Conservation (phyloP, 352 stramenopile species). For the Thalassiosira sp. region DNA sequence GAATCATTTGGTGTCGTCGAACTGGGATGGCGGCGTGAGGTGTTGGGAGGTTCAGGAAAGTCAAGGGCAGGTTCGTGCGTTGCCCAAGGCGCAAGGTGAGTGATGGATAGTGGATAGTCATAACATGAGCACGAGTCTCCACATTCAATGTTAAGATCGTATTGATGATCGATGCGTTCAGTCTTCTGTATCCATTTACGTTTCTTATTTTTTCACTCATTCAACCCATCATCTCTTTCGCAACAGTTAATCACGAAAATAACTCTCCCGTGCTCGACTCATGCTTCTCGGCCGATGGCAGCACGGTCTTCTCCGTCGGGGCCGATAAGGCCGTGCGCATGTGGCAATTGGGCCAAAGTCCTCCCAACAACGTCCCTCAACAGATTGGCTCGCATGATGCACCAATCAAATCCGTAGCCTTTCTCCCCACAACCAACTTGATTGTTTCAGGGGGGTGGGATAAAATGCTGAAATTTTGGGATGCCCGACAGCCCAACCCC, state of each 20-base stretch:
- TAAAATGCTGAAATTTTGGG: slow-evolving; percentile 94
- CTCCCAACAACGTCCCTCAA: slow-evolving; percentile 63
- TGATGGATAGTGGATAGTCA: too few species aligned
- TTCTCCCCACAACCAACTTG: slow-evolving; percentile 86
- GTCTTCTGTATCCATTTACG: too few species aligned
- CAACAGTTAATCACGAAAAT: slow-evolving; percentile 85
- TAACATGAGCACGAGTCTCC: too few species aligned
- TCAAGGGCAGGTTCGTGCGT: slow-evolving; percentile 61
- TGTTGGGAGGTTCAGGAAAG: slow-evolving; percentile 81
- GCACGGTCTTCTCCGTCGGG: slow-evolving; percentile 90
- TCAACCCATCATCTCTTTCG: slow-evolving; percentile 1
- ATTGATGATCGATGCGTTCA: too few species aligned
- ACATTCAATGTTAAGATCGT: too few species aligned
- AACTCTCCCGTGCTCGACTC: slow-evolving; percentile 90
- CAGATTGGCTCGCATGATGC: slow-evolving; percentile 88
- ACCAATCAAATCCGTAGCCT: slow-evolving; percentile 88
- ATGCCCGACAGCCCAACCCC: slow-evolving; percentile 88
- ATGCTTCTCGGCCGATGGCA: slow-evolving; percentile 91
- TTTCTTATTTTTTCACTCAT: background rate
- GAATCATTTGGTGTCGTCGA: slow-evolving; percentile 77
- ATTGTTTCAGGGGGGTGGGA: slow-evolving; percentile 92
- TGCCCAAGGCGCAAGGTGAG: slow-evolving; percentile 77
- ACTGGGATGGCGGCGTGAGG: slow-evolving; percentile 80
- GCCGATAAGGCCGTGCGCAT: slow-evolving; percentile 94
- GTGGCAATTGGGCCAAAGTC: slow-evolving; percentile 88